These are phyloP conservation scores for Hansenula lynferdii DNA, from an alignment of 1,139 yeast species.

Conservation along the genomic window DNA sequence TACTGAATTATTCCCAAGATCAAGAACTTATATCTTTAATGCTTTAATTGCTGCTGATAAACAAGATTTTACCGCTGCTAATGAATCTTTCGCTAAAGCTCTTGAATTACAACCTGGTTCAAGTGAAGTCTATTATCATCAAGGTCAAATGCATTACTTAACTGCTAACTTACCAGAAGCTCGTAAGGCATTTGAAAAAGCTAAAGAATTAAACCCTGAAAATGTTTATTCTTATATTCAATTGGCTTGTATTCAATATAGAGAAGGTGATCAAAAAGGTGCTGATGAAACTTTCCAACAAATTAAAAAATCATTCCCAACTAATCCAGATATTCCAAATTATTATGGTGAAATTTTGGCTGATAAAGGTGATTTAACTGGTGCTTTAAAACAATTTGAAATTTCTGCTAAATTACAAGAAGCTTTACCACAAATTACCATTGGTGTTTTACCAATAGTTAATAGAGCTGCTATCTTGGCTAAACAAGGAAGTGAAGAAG, in stretches of 20 bases:
- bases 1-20: conserved; percentile 65
- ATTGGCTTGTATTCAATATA: conserved; percentile 88
- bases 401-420: conserved; percentile 79
- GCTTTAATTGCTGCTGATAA: conserved; percentile 85
- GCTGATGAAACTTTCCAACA: conserved; percentile 68
- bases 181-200: conserved; percentile 67
- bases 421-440: conserved; percentile 41
- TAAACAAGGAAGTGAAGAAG: conserved; percentile 48
- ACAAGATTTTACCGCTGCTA: conserved; percentile 54
- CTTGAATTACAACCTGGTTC: conserved; percentile 61
- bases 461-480: conserved; percentile 80
- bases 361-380: conserved; percentile 68
- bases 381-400: conserved; percentile 83
- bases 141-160: conserved; percentile 87
- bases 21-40: conserved; percentile 78
- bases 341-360: conserved; percentile 92
- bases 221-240: conserved; percentile 88
- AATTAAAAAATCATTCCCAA: conserved; percentile 75
- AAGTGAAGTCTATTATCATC: conserved; percentile 88
- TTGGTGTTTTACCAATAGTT: conserved; percentile 87
- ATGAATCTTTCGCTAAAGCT: conserved; percentile 59
- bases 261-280: conserved; percentile 58
- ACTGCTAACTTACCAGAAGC: conserved; percentile 75
- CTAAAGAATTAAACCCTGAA: conserved; percentile 66
- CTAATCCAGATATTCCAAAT: conserved; percentile 89